Base-by-base conservation (phyloP, 2,329 filamentous ascomycete genomes). In the Penicillium vulpinum region DNA sequence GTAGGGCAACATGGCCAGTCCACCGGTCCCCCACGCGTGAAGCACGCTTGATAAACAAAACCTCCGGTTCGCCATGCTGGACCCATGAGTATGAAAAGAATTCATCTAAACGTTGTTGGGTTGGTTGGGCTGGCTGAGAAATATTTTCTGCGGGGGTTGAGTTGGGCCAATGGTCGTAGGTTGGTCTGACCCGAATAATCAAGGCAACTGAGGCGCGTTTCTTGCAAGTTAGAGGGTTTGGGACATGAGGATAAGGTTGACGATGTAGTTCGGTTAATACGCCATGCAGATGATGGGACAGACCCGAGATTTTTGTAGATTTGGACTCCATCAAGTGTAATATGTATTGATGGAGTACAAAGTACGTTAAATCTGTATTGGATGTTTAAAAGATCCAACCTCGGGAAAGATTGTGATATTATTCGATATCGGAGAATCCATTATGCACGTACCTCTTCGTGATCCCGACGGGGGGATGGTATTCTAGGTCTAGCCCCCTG, bases 1-100 rank as follows among this genome's bases (percentile, higher is more conserved):
- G 87, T 4, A 89, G 73, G 0, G 87, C 87, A 55, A 89, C 83
- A 75, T 90, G 87, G 3, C 83, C 82, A 1, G 85, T 88, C 87
- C 87, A 90, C 56, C 86, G 78, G 70, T 90, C 87, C 8, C 86
- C 86, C 53, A 81, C 78, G 36, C 87, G 78, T 4, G 85, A 81
- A 3, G 87, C 84, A 44, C 87, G 78, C 68, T 89, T 90, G 70
- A 90, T 90, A 70, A 89, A 89, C 4, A 89, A 77, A n/a, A 86
- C 77, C 70, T 90, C 87, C 0, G 87, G 83, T 59, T 87, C 83
- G 24, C 86, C 86, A 69, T 87, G 74, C 61, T 83, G 80, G 7
- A 88, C 85, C 87, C 87, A 90, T 16, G 80, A 70, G 63, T 87
- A 85, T 2, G 77, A 73, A 67, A 89, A 89, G 75, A 88, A 89